Conservation (phyloP, 257 asterid genomes). For the Knoxia roxburghii region DNA sequence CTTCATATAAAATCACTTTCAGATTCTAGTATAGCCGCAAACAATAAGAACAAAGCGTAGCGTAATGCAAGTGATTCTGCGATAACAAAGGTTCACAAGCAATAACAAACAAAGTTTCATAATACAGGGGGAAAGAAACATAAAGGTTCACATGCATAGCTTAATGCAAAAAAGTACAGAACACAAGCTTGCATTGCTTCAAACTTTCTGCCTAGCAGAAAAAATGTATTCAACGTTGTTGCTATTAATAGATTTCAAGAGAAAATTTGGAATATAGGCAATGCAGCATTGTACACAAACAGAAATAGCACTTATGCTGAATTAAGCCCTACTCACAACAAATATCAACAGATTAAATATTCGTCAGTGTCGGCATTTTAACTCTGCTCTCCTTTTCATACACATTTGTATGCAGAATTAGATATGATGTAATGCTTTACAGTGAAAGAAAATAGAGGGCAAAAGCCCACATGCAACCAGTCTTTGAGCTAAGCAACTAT, state of each 20-base stretch:
- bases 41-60: no score
- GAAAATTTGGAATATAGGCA: background rate
- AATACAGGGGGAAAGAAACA: background rate
- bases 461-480: background rate
- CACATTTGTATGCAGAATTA: background rate
- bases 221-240: background rate
- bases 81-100: no score
- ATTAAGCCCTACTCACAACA: background rate
- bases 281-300: background rate
- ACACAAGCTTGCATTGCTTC: background rate
- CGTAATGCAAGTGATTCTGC: no score
- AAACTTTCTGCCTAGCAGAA: background rate
- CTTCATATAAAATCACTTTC: no score
- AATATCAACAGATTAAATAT: background rate
- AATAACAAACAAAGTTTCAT: constrained; percentile 3
- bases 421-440: background rate
- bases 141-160: background rate
- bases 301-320: background rate
- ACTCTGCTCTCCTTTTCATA: background rate
- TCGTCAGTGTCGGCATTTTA: background rate
- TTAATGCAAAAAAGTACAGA: constrained; percentile 5
- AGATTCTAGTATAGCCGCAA: no score
- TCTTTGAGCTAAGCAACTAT: background rate
- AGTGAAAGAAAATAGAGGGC: constrained; percentile 3
- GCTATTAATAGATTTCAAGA: background rate